Base-by-base conservation (phyloP, 176 grass and related monocot genomes). In the Zoysia pacifica region DNA sequence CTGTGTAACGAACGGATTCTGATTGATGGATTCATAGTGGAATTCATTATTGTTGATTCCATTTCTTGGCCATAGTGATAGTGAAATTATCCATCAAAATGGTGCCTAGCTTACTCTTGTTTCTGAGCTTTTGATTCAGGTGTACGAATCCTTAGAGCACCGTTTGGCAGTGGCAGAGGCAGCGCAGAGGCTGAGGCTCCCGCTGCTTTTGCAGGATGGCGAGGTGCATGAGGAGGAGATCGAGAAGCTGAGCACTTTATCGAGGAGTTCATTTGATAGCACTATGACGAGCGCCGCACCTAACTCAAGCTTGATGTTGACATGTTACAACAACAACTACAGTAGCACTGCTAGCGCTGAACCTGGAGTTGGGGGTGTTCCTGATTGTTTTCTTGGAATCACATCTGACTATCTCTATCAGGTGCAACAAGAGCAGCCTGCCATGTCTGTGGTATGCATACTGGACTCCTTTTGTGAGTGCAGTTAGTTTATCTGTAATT, bases 81-180 rank as follows among this genome's bases (percentile, higher is more conserved):
- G 3, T 5, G 11, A 54, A 16, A 54, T 16, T 54, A 12, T 54
- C 13, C 10, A 4, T 7, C 54, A 58, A 58, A 9, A 36, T 60
- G 42, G 50, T n/a, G 35, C 38, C 16, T 70, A 3, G 16, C 56
- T 69, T 71, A 66, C 74, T 28, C 28, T 81, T 2, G 0, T 7
- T 62, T 50, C 45, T 20, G 5, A 78, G 51, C 46, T 11, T 80
- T 7, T 71, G 14, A 45, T 78, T 41, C 88, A 98, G 96, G 92
- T 98, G 59, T 98, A 94, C 2, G 96, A 98, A 55, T 95, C 90
- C 9, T 75, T 98, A 78, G 92, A 98, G 79, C 96, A 98, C 70
- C 92, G 80, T 61, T 70, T 95, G 43, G 66, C 73, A 2, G 88
- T 95, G 38, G 90, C 84, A 0, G 96, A 98, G 84, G 96, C 92